Base-by-base conservation (phyloP, 352 stramenopile species). In the Globisporangium middletonii region DNA sequence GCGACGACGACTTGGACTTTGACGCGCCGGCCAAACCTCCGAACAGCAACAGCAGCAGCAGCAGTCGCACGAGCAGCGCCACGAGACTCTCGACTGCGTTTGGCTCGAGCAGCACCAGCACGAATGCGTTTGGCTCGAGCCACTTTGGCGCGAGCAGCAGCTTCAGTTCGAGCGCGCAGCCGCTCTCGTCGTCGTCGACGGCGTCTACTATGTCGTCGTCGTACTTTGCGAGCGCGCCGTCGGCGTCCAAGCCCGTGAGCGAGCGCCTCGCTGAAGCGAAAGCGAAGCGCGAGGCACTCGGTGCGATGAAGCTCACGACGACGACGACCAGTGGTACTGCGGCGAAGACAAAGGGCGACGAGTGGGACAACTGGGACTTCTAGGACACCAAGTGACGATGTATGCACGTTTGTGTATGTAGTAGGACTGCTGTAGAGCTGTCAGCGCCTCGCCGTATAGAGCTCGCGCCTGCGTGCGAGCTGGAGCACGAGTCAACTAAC, bases 331-430 rank as follows among this genome's bases (percentile, higher is more conserved):
- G 59, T 1, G 26, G 44, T 13, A 53, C 43, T 5, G 18, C 59
- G n/a, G 63, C 58, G 44, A 67, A 62, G 38, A 86, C 86, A 59
- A 72, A 69, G 60, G 71, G 71, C 26, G 79, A 92, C 58, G 76
- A 92, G 53, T 92, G 82, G 82, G 73, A 83, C 57, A 86, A 89
- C 56, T 92, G 82, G 82, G 76, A 89, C 60, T 92, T 91, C 53
- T 91, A 82, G 19, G 37, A 6, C 15, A 4, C 42, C 12, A 23
- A 3, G 11, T 19, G 13, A 12, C 9, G 7, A 5, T 27, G 18
- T n/a, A 28, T 30, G 33, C 7, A 38, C 33, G 33, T 38, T 7
- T 38, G 12, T 38, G 33, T 35, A 23, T 23, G 23, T 23, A 23
- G 23, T 23, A 35, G 30, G 2, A 38, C 9, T 38, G 33, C 33